Evolutionary conservation across 106 monocot genomes (phyloP), one percentile per base, ranked within the genome.

Genomic region (Acanthochlamys bracteata): DNA sequence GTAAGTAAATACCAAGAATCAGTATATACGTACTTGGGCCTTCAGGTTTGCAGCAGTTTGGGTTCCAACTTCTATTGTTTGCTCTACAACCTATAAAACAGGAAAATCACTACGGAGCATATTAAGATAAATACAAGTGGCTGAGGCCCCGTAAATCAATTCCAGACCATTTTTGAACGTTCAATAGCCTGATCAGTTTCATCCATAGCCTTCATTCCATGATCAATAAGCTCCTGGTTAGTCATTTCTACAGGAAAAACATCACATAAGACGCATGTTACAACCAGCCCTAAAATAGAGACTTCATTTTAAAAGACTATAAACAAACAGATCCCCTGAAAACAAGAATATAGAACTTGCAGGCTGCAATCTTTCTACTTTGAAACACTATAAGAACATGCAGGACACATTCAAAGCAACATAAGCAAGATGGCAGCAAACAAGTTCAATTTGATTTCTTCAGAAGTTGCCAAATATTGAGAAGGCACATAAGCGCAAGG

Each of bases 111-210:
- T 17, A 15, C 62, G 52, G 60, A n/a, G n/a, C n/a, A n/a, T n/a
- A n/a, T n/a, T n/a, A 26, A 53, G 19, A 14, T 4, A 33, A 33
- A 33, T 33, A 33, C 33, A 33, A 33, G 33, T 3, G 33, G 6
- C 33, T 6, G 33, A 33, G 33, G 33, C 1, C 1, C 33, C 33
- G 6, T 33, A 33, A 6, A 33, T 33, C 33, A 33, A 33, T 33
- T 49, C 49, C 24, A 19, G 6, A 96, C 95, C 84, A 71, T 67
- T 82, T 96, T 90, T 39, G 95, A 96, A 21, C 90, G 90, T 56
- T 81, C 78, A 58, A 96, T 96, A 53, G 90, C 84, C 69, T 96
- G 95, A 72, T 96, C 95, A 42, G 90, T 96, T 53, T 96, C 82
- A 69, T 90, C 90, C 86, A 96, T 90, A 11, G 70, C 68, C 65